Evolutionary conservation across 768 basidiomycete genomes (phyloP).

Genomic region (Astraeus odoratus): DNA sequence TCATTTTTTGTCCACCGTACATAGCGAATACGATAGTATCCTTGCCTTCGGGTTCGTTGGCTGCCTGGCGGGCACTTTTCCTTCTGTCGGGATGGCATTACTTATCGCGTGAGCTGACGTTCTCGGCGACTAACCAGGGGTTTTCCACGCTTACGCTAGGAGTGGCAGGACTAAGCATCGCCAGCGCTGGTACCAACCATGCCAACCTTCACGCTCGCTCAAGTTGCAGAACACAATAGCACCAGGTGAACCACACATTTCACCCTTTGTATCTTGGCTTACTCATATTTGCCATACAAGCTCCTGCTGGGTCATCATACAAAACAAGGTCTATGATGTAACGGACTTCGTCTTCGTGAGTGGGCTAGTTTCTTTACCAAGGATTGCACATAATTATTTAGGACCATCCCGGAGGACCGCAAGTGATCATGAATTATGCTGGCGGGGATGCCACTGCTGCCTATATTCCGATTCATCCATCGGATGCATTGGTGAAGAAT

Average conservation of each 20-base stretch:
- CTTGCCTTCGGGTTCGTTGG: no score
- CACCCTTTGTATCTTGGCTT: conserved; percentile 5
- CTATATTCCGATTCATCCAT: conserved; percentile 81
- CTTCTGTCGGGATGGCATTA: no score
- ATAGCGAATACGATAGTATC: no score
- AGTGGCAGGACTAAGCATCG: background rate
- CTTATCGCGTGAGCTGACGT: no score
- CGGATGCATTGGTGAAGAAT: conserved; percentile 69
- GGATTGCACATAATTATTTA: conserved; percentile 19
- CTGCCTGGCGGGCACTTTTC: no score
- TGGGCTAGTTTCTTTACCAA: background rate
- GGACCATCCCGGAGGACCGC: conserved; percentile 78
- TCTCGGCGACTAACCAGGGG: no score
- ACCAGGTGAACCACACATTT: conserved; percentile 32
- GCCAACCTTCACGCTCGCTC: conserved; percentile 42
- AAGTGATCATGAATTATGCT: conserved; percentile 77
- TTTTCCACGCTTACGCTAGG: background rate
- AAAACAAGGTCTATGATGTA: conserved; percentile 78
- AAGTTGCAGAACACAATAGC: conserved; percentile 57
- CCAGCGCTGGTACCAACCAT: conserved; percentile 8
- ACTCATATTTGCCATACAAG: conserved; percentile 27
- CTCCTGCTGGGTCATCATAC: conserved; percentile 82
- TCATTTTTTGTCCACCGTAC: no score
- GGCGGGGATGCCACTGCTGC: conserved; percentile 78
- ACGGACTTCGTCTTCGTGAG: conserved; percentile 67